These are phyloP conservation scores for Melampsora americana DNA, from an alignment of 1,284 basidiomycete species.

Conservation along the genomic window DNA sequence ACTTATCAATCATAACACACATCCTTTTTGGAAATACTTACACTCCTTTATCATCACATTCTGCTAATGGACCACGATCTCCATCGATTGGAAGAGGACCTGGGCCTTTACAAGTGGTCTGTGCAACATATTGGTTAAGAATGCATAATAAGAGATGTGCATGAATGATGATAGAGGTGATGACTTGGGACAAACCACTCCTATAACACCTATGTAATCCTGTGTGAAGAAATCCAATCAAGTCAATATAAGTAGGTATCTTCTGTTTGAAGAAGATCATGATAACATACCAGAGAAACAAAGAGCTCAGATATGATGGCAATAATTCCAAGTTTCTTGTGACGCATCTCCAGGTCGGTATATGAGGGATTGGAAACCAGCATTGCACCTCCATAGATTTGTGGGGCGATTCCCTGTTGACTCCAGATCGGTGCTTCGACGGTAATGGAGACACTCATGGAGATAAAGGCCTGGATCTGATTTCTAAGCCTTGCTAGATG, in stretches of 20 bases:
- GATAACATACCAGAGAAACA: constrained; percentile 10
- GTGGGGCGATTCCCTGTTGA: constrained; percentile 26
- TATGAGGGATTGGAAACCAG: constrained; percentile 28
- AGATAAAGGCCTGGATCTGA: constrained; percentile 11
- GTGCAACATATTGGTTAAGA: too few relatives aligned
- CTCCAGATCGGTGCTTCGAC: constrained; percentile 25
- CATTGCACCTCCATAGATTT: constrained; percentile 14
- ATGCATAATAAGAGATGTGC: too few relatives aligned
- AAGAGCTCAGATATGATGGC: constrained; percentile 29
- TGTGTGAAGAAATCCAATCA: not conserved
- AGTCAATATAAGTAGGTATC: not conserved
- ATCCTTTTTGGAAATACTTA: not conserved
- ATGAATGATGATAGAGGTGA: too few relatives aligned
- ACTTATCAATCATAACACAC: not conserved
- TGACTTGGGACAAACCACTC: not conserved
- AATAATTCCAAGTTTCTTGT: constrained; percentile 12
- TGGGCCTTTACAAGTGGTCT: not conserved
- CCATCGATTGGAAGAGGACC: not conserved
- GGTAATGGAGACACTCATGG: constrained; percentile 9
- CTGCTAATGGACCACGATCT: not conserved
- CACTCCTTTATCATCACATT: not conserved
- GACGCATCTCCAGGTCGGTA: not conserved
- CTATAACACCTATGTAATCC: not conserved
- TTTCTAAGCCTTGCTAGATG: constrained; percentile 27
- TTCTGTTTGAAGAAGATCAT: not conserved